These are phyloP conservation scores for Crucihimalaya himalaica DNA, from an alignment of 345 rosid species.

Conservation along the genomic window DNA sequence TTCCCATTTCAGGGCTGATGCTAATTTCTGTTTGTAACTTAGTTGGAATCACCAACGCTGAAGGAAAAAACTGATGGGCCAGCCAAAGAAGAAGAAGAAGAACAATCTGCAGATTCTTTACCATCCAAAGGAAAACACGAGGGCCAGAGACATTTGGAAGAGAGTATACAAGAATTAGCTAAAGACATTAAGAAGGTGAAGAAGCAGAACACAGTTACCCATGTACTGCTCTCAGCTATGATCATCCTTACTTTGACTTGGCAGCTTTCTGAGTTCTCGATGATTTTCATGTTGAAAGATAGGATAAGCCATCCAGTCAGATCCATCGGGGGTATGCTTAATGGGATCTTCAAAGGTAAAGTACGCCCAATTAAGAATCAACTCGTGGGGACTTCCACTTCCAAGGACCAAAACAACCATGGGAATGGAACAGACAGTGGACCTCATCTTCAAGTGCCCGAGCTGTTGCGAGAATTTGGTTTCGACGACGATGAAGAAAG, in stretches of 20 bases:
- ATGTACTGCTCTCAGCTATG: slow-evolving; percentile 67
- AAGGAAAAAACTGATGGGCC: not conserved
- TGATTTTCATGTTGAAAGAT: slow-evolving; percentile 59
- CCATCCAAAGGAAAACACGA: slow-evolving; percentile 18
- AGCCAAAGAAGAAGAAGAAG: slow-evolving; percentile 27
- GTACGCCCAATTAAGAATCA: slow-evolving; percentile 19
- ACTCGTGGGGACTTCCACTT: slow-evolving; percentile 20
- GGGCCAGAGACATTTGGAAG: slow-evolving; percentile 11
- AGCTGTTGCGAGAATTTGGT: slow-evolving; percentile 51
- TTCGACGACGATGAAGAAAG: slow-evolving; percentile 29
- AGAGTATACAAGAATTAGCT: slow-evolving; percentile 46
- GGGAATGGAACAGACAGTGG: slow-evolving; percentile 20
- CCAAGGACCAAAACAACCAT: slow-evolving; percentile 17
- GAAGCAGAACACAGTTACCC: slow-evolving; percentile 71
- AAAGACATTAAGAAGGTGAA: slow-evolving; percentile 62
- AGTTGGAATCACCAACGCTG: slow-evolving; percentile 55
- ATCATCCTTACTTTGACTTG: slow-evolving; percentile 67
- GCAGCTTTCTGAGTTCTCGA: slow-evolving; percentile 77
- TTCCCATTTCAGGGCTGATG: slow-evolving; percentile 8
- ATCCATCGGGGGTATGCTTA: slow-evolving; percentile 53
- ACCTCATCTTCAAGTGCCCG: slow-evolving; percentile 46
- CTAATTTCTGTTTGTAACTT: slow-evolving; percentile 11
- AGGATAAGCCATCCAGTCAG: slow-evolving; percentile 65
- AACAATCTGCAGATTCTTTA: slow-evolving; percentile 4
- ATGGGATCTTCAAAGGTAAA: slow-evolving; percentile 44